These are phyloP conservation scores for Penicillium brasilianum DNA, from an alignment of 2,329 filamentous ascomycete species.

Conservation along the genomic window DNA sequence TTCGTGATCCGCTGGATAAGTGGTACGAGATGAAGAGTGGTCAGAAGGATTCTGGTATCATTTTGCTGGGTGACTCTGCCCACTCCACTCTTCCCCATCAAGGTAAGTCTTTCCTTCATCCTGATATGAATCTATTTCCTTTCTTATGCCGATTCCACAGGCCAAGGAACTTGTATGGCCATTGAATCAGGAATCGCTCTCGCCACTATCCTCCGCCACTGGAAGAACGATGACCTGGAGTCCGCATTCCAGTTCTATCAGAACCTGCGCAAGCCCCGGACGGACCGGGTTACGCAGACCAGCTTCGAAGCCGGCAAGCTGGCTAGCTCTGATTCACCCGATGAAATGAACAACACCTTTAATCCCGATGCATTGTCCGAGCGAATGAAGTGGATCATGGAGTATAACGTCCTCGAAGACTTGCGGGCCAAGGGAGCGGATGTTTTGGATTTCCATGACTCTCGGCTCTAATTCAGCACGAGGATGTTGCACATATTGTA, in stretches of 20 bases:
- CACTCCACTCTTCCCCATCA: slow-evolving; percentile 45
- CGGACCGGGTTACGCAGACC: slow-evolving; percentile 41
- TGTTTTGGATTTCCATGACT: slow-evolving; percentile 27
- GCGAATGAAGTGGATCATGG: slow-evolving; percentile 46
- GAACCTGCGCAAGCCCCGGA: slow-evolving; percentile 43
- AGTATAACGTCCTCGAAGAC: slow-evolving; percentile 42
- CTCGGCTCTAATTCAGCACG: slow-evolving; percentile 15
- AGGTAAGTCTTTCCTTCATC: slow-evolving; percentile 22
- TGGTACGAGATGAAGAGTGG: slow-evolving; percentile 38
- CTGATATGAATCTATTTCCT: neutral
- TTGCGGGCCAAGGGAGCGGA: slow-evolving; percentile 30
- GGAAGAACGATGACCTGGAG: slow-evolving; percentile 35
- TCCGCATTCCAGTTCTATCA: slow-evolving; percentile 44
- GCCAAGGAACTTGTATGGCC: slow-evolving; percentile 43
- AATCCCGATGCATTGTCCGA: slow-evolving; percentile 35
- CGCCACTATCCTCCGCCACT: slow-evolving; percentile 38
- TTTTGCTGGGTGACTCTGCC: slow-evolving; percentile 41
- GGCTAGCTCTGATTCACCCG: slow-evolving; percentile 41
- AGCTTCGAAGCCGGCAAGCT: slow-evolving; percentile 45
- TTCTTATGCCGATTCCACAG: slow-evolving; percentile 22
- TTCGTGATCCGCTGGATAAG: slow-evolving; percentile 39
- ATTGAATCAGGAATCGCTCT: slow-evolving; percentile 43
- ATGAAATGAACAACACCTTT: slow-evolving; percentile 36
- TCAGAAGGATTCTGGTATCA: slow-evolving; percentile 34
- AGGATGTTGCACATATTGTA: slow-evolving; percentile 1